Conservation (phyloP, 1,139 yeast species). For the Yamadazyma dendronema region DNA sequence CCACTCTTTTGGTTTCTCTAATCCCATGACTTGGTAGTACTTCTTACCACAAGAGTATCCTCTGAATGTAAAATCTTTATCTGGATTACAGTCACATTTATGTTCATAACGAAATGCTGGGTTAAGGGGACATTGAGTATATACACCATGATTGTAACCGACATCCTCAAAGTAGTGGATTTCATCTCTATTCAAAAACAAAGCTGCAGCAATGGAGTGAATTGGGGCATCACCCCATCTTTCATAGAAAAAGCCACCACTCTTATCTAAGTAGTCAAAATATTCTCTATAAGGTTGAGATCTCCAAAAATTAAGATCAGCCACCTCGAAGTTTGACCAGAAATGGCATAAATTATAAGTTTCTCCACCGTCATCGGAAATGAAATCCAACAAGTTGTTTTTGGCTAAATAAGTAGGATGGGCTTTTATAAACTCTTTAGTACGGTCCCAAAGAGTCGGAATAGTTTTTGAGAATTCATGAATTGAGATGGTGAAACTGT, state of each 20-base stretch:
- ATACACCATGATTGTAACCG: slow-evolving; percentile 76
- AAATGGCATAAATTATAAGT: slow-evolving; percentile 81
- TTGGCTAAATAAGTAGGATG: slow-evolving; percentile 47
- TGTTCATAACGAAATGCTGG: slow-evolving; percentile 40
- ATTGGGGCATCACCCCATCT: slow-evolving; percentile 98
- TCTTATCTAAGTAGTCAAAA: slow-evolving; percentile 67
- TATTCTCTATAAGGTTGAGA: slow-evolving; percentile 62
- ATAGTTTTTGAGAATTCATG: slow-evolving; percentile 60
- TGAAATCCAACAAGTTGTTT: slow-evolving; percentile 49
- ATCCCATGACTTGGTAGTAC: slow-evolving; percentile 44
- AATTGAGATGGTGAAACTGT: slow-evolving; percentile 68
- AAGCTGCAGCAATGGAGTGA: slow-evolving; percentile 79
- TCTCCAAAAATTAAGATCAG: slow-evolving; percentile 74
- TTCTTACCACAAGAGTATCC: slow-evolving; percentile 55
- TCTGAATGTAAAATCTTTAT: slow-evolving; percentile 50
- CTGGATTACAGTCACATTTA: slow-evolving; percentile 52
- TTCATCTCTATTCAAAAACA: slow-evolving; percentile 61
- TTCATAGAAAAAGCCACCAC: slow-evolving; percentile 90
- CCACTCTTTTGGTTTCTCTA: slow-evolving; percentile 47
- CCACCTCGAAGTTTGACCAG: slow-evolving; percentile 94
- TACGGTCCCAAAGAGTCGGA: slow-evolving; percentile 57
- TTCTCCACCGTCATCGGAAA: slow-evolving; percentile 59
- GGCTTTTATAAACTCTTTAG: slow-evolving; percentile 45
- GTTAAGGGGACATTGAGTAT: slow-evolving; percentile 57
- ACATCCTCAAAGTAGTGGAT: slow-evolving; percentile 79